phyloP scores from a whole-genome alignment of 768 basidiomycete species.

The Mycena indigotica region DNA sequence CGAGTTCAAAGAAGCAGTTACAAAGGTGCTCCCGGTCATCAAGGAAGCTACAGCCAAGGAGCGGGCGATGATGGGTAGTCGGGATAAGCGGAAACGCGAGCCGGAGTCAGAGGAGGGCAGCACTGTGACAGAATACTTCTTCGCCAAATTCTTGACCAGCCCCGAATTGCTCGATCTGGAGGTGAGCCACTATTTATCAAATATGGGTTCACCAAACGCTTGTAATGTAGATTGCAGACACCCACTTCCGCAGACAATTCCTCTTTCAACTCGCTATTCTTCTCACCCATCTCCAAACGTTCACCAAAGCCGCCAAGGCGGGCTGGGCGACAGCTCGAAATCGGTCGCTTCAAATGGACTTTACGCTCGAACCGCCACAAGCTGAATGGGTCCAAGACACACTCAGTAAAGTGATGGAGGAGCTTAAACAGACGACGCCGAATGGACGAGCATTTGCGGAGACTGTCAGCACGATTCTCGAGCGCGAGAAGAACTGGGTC shows the following conservation, averaged over 20 bases:
- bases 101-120: conserved; percentile 54
- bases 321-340: conserved; percentile 66
- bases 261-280: conserved; percentile 82
- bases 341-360: conserved; percentile 82
- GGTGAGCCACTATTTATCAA: conserved; percentile 48
- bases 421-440: conserved; percentile 74
- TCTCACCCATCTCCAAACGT: conserved; percentile 73
- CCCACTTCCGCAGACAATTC: conserved; percentile 91
- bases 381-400: conserved; percentile 79
- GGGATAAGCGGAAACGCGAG: conserved; percentile 73
- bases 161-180: conserved; percentile 86
- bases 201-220: no score
- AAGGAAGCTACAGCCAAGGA: conserved; percentile 88
- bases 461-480: conserved; percentile 68
- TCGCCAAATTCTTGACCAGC: conserved; percentile 90
- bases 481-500: conserved; percentile 88
- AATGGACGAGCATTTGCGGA: conserved; percentile 78
- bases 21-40: conserved; percentile 75
- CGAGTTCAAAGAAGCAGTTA: conserved; percentile 70
- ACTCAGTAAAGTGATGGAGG: conserved; percentile 56
- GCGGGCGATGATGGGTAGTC: conserved; percentile 83
- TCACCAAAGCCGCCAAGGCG: conserved; percentile 68
- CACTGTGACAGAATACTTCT: conserved; percentile 74
- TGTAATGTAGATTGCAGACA: conserved; percentile 77
- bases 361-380: conserved; percentile 67